Percentiles rank a stretch among this genome's conserved stretches.
Evolutionary conservation across 176 grass and related monocot genomes (phyloP).

Genomic region (Aegilops umbellulata): DNA sequence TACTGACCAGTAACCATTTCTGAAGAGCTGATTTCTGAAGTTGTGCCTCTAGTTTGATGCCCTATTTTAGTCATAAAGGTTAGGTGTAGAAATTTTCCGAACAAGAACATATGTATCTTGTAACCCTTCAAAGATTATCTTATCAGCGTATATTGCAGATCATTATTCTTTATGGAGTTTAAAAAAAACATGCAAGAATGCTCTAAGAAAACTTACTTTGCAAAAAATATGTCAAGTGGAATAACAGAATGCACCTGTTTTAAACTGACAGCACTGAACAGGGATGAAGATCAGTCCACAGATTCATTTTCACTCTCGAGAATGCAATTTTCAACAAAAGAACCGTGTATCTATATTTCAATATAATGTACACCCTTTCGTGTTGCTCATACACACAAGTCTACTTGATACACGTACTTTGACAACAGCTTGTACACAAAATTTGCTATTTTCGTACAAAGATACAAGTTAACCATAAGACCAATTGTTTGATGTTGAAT

Average conservation of each 20-base stretch:
- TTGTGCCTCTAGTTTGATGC: background rate
- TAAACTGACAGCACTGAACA: background rate
- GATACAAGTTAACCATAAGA: constrained; percentile 41
- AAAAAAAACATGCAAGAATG: background rate
- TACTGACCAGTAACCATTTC: constrained; percentile 1
- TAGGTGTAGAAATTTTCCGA: background rate
- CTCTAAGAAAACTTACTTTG: background rate
- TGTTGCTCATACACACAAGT: constrained; percentile 11
- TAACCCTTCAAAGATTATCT: background rate
- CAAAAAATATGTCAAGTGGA: background rate
- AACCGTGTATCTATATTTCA: constrained; percentile 38
- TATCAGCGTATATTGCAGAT: background rate
- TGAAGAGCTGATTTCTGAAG: background rate
- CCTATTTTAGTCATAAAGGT: constrained; percentile 10
- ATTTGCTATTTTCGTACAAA: constrained; percentile 43
- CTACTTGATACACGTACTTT: constrained; percentile 29
- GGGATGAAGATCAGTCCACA: background rate
- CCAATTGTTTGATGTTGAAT: background rate
- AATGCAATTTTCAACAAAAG: constrained; percentile 27
- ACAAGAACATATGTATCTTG: background rate
- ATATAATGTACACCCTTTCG: constrained; percentile 51
- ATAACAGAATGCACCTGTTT: background rate
- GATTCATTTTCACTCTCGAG: constrained; percentile 21
- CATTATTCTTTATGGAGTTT: background rate
- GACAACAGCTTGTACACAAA: background rate